These are phyloP conservation scores for Hyaloscypha variabilis DNA, from an alignment of 495 filamentous ascomycete species.

Conservation along the genomic window DNA sequence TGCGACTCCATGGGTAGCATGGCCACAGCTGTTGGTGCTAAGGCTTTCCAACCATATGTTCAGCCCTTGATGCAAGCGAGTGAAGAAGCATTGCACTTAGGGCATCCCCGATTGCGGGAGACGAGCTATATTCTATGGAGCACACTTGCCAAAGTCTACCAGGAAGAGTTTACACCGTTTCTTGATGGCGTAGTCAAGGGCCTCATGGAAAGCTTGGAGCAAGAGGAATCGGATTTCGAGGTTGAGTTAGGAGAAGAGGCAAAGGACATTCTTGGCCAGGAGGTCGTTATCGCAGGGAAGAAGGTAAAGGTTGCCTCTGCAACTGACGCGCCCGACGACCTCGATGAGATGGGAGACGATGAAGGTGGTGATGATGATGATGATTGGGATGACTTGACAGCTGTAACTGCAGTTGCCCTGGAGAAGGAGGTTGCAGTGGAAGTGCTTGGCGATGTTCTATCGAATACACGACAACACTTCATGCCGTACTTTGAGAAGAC, in stretches of 20 bases:
- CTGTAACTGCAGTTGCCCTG: slow-evolving; percentile 82
- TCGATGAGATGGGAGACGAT: slow-evolving; percentile 58
- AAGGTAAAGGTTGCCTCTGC: slow-evolving; percentile 76
- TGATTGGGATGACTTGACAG: slow-evolving; percentile 78
- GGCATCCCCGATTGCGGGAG: slow-evolving; percentile 86
- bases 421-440: slow-evolving; percentile 98
- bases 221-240: slow-evolving; percentile 85
- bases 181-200: slow-evolving; percentile 83
- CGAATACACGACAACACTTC: slow-evolving; percentile 73
- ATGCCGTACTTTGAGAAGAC: slow-evolving; percentile 92
- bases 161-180: slow-evolving; percentile 86
- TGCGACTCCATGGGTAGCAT: slow-evolving; percentile 93
- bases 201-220: slow-evolving; percentile 81
- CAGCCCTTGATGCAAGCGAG: slow-evolving; percentile 85
- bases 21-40: slow-evolving; percentile 81
- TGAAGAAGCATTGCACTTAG: slow-evolving; percentile 88
- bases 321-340: slow-evolving; percentile 60
- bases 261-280: slow-evolving; percentile 66
- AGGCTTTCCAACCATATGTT: slow-evolving; percentile 88
- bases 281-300: slow-evolving; percentile 76
- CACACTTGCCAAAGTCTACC: slow-evolving; percentile 90
- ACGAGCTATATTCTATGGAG: slow-evolving; percentile 98
- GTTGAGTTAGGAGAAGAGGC: slow-evolving; percentile 78
- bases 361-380: slow-evolving; percentile 77
- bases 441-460: slow-evolving; percentile 89